These are phyloP conservation scores for Aureoboletus auriporus DNA, from an alignment of 768 basidiomycete genomes.

Conservation along the genomic window DNA sequence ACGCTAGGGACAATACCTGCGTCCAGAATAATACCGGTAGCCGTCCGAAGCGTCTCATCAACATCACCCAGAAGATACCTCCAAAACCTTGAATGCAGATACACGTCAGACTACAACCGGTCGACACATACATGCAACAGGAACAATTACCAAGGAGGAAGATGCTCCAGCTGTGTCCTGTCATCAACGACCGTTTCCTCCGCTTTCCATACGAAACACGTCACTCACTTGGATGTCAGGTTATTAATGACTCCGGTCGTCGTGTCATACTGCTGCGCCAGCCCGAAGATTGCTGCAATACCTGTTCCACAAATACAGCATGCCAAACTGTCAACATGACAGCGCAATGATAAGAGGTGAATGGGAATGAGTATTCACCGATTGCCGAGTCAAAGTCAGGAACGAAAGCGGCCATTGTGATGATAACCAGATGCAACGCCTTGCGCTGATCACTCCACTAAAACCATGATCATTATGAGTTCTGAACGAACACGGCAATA, in stretches of 20 bases:
- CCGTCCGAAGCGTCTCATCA: constrained; percentile 28
- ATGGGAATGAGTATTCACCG: constrained; percentile 29
- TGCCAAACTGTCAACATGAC: not conserved
- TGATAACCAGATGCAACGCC: constrained; percentile 41
- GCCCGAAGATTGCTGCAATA: constrained; percentile 46
- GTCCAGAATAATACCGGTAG: constrained; percentile 31
- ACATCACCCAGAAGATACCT: constrained; percentile 27
- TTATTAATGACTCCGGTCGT: constrained; percentile 48
- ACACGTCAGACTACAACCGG: constrained; percentile 3
- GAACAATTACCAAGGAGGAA: constrained; percentile 37
- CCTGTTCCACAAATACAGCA: constrained; percentile 24
- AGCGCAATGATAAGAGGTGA: not conserved
- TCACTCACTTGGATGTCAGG: constrained; percentile 40
- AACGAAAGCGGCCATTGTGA: constrained; percentile 49
- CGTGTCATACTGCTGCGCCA: constrained; percentile 42
- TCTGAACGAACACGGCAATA: not conserved
- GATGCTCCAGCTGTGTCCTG: constrained; percentile 39
- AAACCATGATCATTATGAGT: not conserved
- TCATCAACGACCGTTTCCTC: not conserved
- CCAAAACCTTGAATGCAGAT: constrained; percentile 22
- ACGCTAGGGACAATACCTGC: constrained; percentile 40
- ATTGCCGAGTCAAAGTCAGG: constrained; percentile 54
- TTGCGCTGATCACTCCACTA: constrained; percentile 47
- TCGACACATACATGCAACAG: not conserved
- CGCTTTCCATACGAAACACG: not conserved